These are phyloP conservation scores for Mortierella sp. DNA, from an alignment of 371 early-diverging fungal species.

Conservation along the genomic window DNA sequence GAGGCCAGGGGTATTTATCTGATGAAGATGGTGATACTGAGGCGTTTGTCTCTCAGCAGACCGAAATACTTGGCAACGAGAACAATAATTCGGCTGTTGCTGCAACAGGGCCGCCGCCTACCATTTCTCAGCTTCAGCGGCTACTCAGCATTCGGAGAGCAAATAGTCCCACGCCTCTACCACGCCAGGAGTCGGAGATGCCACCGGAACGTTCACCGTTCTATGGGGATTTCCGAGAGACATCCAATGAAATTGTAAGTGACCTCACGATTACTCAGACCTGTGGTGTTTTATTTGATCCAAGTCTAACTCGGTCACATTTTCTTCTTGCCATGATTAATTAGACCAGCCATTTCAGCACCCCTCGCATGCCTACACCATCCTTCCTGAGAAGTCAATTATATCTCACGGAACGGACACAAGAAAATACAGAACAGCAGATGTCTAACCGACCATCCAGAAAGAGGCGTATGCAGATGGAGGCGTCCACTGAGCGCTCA, in stretches of 20 bases:
- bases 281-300: not conserved
- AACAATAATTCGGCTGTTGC: not conserved
- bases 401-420: not conserved
- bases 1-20: not conserved
- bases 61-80: not conserved
- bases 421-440: not conserved
- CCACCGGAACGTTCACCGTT: not conserved
- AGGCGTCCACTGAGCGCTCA: not conserved
- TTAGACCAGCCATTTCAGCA: conserved; percentile 11
- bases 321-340: not conserved
- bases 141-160: conserved; percentile 24
- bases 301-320: not conserved
- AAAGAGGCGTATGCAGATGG: conserved; percentile 27
- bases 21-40: not conserved
- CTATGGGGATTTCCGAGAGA: not conserved
- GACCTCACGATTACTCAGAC: not conserved
- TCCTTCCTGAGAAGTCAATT: conserved; percentile 4
- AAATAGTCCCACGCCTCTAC: not conserved
- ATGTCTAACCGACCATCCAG: not conserved
- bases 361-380: conserved; percentile 42
- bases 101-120: conserved; percentile 2
- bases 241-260: conserved; percentile 8
- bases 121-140: conserved; percentile 39
- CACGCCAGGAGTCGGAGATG: conserved; percentile 11
- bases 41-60: not conserved